Percentiles rank a stretch among this genome's conserved stretches.
Evolutionary conservation across 2,329 filamentous ascomycete genomes (phyloP).

Genomic region (Ophiostoma piceae): DNA sequence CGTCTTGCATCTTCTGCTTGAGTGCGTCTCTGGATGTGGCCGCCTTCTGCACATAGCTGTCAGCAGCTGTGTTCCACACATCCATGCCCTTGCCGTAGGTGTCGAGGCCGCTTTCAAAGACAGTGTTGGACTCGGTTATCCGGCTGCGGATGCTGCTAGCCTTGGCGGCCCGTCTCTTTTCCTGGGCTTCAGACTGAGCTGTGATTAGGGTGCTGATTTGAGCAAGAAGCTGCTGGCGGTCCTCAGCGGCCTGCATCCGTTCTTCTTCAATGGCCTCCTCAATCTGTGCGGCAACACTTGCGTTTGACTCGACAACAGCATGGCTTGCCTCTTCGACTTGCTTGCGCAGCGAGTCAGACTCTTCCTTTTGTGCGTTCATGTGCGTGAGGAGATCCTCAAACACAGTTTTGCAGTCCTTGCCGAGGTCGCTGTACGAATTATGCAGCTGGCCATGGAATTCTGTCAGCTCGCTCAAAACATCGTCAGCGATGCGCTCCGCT

Average conservation of each 20-base stretch:
- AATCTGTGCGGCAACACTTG: slow-evolving; percentile 59
- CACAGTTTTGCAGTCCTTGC: slow-evolving; percentile 38
- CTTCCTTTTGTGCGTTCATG: slow-evolving; percentile 68
- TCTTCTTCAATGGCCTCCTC: slow-evolving; percentile 71
- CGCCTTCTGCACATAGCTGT: slow-evolving; percentile 64
- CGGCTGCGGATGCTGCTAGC: slow-evolving; percentile 59
- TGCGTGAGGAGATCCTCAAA: slow-evolving; percentile 77
- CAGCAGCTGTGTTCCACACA: slow-evolving; percentile 65
- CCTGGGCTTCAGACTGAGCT: slow-evolving; percentile 67
- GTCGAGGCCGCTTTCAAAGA: slow-evolving; percentile 59
- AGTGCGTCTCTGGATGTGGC: slow-evolving; percentile 68
- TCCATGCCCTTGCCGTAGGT: slow-evolving; percentile 69
- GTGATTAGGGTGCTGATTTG: slow-evolving; percentile 77
- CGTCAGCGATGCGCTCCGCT: slow-evolving; percentile 81
- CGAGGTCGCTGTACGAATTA: slow-evolving; percentile 20
- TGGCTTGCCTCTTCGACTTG: slow-evolving; percentile 68
- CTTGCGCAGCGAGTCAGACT: slow-evolving; percentile 66
- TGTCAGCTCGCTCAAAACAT: slow-evolving; percentile 78
- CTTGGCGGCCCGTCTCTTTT: slow-evolving; percentile 61
- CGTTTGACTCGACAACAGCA: slow-evolving; percentile 63
- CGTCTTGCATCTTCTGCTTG: slow-evolving; percentile 76
- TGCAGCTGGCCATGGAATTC: slow-evolving; percentile 63
- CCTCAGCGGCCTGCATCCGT: slow-evolving; percentile 62
- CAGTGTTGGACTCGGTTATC: slow-evolving; percentile 58
- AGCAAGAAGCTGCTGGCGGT: slow-evolving; percentile 66